Evolutionary conservation across 78 protist genomes (phyloP).

Genomic region (Dictyostelium intermedium): DNA sequence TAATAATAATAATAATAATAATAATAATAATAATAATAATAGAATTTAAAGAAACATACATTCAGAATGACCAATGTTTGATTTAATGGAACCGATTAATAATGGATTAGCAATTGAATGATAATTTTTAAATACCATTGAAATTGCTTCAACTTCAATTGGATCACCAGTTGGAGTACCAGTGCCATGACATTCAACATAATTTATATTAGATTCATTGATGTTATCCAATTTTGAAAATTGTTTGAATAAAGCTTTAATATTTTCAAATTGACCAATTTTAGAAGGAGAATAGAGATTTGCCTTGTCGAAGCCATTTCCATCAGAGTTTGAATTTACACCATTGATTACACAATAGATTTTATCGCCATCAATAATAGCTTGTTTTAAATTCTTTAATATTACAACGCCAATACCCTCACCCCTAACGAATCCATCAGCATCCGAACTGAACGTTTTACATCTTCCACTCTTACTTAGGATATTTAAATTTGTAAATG

Average conservation of each 20-base stretch:
- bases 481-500: constrained; percentile 7
- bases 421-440: constrained; percentile 90
- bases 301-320: constrained; percentile 25
- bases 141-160: too few relatives aligned
- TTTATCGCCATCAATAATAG: constrained; percentile 7
- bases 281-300: not conserved
- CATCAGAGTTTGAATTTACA: constrained; percentile 69
- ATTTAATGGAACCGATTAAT: not conserved
- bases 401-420: constrained; percentile 84
- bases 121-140: too few relatives aligned
- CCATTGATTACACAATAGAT: constrained; percentile 67
- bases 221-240: constrained; percentile 61
- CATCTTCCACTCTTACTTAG: constrained; percentile 72
- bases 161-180: too few relatives aligned
- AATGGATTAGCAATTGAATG: not conserved
- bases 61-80: constrained; percentile 67
- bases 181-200: constrained; percentile 17
- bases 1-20: too few relatives aligned
- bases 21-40: too few relatives aligned
- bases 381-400: constrained; percentile 13
- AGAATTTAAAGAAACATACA: constrained; percentile 10
- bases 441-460: constrained; percentile 75
- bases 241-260: constrained; percentile 22
- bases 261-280: not conserved
- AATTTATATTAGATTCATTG: constrained; percentile 72